Conservation (phyloP, 2,329 filamentous ascomycete species). For the Pseudocercospora crystallina region DNA sequence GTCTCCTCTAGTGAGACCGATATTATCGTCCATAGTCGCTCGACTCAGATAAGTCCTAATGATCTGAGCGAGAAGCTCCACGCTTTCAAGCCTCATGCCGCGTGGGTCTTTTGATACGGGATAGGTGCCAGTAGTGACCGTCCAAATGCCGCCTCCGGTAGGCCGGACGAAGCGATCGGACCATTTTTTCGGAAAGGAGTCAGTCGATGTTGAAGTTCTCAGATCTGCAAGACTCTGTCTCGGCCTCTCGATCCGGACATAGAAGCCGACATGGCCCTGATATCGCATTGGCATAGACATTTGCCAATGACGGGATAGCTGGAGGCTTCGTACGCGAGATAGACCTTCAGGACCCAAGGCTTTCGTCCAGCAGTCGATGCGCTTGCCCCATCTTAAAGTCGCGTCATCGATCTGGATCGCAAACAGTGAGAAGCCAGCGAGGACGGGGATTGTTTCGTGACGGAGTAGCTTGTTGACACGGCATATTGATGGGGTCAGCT, state of each 20-base stretch:
- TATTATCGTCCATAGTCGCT: not conserved
- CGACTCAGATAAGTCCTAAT: slow-evolving; percentile 12
- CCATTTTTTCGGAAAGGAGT: slow-evolving; percentile 13
- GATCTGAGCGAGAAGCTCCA: slow-evolving; percentile 24
- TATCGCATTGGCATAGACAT: slow-evolving; percentile 21
- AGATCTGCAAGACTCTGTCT: not conserved
- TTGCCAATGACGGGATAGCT: slow-evolving; percentile 28
- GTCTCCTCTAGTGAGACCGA: slow-evolving; percentile 10
- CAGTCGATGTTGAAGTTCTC: not conserved
- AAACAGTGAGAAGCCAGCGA: slow-evolving; percentile 23
- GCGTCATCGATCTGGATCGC: slow-evolving; percentile 23
- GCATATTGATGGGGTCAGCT: slow-evolving; percentile 26
- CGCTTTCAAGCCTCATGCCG: slow-evolving; percentile 26
- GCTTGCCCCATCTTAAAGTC: slow-evolving; percentile 5
- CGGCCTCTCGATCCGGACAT: slow-evolving; percentile 23
- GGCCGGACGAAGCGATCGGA: slow-evolving; percentile 14
- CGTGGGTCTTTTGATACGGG: slow-evolving; percentile 21
- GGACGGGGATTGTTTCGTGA: slow-evolving; percentile 28
- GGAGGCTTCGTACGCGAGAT: slow-evolving; percentile 20
- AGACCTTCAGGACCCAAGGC: slow-evolving; percentile 14
- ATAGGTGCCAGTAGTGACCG: slow-evolving; percentile 24
- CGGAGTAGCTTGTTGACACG: slow-evolving; percentile 20
- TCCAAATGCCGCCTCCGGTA: slow-evolving; percentile 8
- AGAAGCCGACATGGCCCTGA: slow-evolving; percentile 32
- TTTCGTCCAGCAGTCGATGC: slow-evolving; percentile 20